A percentile compares a stretch with the other conserved stretches of the same genome.
Conservation (phyloP, 805 yeast genomes). For the Metschnikowia cerradonensis region DNA sequence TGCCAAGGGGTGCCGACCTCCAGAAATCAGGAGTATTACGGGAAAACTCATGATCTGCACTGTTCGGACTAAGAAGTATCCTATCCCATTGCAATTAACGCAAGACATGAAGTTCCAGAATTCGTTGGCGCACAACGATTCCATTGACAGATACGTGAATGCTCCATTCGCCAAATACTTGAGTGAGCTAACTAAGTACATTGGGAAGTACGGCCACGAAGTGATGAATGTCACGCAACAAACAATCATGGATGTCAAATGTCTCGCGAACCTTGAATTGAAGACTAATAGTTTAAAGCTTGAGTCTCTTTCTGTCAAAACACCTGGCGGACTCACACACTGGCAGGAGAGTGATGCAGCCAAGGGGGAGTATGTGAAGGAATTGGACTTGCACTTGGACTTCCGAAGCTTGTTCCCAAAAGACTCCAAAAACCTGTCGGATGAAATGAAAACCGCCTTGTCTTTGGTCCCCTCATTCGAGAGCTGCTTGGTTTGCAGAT, state of each 20-base stretch:
- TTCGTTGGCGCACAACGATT: constrained; percentile 15
- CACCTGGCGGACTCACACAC: constrained; percentile 11
- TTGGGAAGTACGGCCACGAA: constrained; percentile 17
- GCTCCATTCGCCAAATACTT: constrained; percentile 21
- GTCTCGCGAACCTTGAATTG: constrained; percentile 22
- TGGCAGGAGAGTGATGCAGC: constrained; percentile 7
- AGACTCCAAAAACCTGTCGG: constrained; percentile 9
- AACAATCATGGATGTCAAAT: constrained; percentile 25
- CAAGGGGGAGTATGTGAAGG: constrained; percentile 5
- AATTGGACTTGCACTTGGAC: constrained; percentile 10
- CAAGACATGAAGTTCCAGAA: constrained; percentile 15
- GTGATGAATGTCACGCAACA: constrained; percentile 18
- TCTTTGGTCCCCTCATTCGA: constrained; percentile 27
- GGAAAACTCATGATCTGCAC: constrained; percentile 17
- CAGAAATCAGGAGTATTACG: constrained; percentile 13
- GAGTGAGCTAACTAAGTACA: constrained; percentile 16
- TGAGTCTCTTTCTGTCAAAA: constrained; percentile 10
- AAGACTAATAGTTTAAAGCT: constrained; percentile 20
- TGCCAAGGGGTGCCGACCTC: constrained; percentile 9
- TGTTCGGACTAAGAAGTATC: constrained; percentile 26
- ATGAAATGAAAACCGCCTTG: constrained; percentile 16
- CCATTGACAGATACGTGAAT: constrained; percentile 19
- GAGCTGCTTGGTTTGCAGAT: constrained; percentile 26
- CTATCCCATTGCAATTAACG: constrained; percentile 20
- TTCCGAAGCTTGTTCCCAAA: constrained; percentile 11